These are phyloP conservation scores for Xylaria telfairii DNA, from an alignment of 495 filamentous ascomycete species.

Conservation along the genomic window DNA sequence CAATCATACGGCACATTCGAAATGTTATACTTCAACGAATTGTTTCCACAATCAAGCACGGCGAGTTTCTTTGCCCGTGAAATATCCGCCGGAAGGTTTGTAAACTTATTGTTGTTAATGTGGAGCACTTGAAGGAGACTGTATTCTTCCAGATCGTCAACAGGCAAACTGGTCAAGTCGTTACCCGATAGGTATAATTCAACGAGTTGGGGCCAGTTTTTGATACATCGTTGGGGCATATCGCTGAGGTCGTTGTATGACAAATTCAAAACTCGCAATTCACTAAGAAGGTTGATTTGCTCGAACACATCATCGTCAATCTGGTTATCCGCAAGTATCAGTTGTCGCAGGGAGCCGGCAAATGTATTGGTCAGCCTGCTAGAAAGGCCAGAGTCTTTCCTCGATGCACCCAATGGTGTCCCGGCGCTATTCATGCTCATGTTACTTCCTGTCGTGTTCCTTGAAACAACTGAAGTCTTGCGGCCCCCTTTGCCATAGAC, in stretches of 20 bases:
- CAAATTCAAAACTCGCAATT: slow-evolving; percentile 87
- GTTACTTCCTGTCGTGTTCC: slow-evolving; percentile 54
- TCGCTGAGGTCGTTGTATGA: slow-evolving; percentile 95
- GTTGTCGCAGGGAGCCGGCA: slow-evolving; percentile 77
- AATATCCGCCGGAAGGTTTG: slow-evolving; percentile 92
- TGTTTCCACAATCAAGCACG: slow-evolving; percentile 93
- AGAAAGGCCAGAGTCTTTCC: slow-evolving; percentile 89
- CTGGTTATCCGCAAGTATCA: slow-evolving; percentile 92
- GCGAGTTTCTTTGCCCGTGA: slow-evolving; percentile 90
- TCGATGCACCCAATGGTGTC: slow-evolving; percentile 58
- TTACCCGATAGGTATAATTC: slow-evolving; percentile 97
- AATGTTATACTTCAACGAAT: slow-evolving; percentile 97
- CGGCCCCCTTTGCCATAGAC: slow-evolving; percentile 74
- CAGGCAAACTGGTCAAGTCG: slow-evolving; percentile 86
- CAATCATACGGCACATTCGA: slow-evolving; percentile 99
- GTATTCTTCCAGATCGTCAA: slow-evolving; percentile 91
- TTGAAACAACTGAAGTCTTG: slow-evolving; percentile 84
- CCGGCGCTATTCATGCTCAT: slow-evolving; percentile 50
- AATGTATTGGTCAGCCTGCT: slow-evolving; percentile 80
- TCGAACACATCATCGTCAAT: slow-evolving; percentile 94
- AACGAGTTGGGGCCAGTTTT: slow-evolving; percentile 82
- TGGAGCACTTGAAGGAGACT: slow-evolving; percentile 86
- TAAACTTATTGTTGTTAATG: slow-evolving; percentile 97
- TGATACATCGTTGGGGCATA: slow-evolving; percentile 84
- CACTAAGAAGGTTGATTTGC: slow-evolving; percentile 79